Evolutionary conservation across 495 filamentous ascomycete species (phyloP), one percentile per base, ranked within the genome.

Genomic region (Penicillium psychrofluorescens): DNA sequence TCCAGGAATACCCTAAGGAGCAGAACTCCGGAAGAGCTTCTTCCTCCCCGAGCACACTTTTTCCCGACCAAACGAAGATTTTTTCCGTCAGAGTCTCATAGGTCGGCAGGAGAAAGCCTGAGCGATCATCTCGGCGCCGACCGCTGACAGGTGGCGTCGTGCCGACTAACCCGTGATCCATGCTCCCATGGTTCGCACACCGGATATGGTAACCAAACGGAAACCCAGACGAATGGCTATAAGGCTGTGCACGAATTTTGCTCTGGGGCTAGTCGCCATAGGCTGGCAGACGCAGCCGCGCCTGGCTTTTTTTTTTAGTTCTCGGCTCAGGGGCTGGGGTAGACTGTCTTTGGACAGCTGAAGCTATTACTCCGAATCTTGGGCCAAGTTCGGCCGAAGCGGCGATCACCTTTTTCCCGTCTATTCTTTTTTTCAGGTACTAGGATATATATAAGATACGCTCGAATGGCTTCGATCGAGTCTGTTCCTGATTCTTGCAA

Each of bases 241-340:
- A 22, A 6, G 22, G 2, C 22, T n/a, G 16, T 31, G n/a, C 38
- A 3, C 38, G 32, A 8, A 8, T 35, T 16, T 40, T 15, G 37
- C 37, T 46, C 39, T 41, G 34, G 32, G 31, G 40, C 40, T 45
- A 39, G 38, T 52, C 22, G 38, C 15, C 32, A 44, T 38, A 36
- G 14, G 7, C 10, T 8, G 37, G 34, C 27, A 38, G 22, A 33
- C 15, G 13, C 37, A 45, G 36, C 11, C 49, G 35, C 35, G 45
- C 12, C 44, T 11, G 44, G 10, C n/a, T n/a, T 51, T 31, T 41
- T 22, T 22, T 22, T 22, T 22, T 6, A 4, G 22, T 22, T 22
- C 22, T 22, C 22, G 22, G 6, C 22, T 22, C 22, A 4, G 22
- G 43, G 35, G 39, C 38, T 27, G 40, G 29, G 44, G 44, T 47